These are phyloP conservation scores for Aureobasidium subglaciale DNA, from an alignment of 2,329 filamentous ascomycete genomes.

Conservation along the genomic window DNA sequence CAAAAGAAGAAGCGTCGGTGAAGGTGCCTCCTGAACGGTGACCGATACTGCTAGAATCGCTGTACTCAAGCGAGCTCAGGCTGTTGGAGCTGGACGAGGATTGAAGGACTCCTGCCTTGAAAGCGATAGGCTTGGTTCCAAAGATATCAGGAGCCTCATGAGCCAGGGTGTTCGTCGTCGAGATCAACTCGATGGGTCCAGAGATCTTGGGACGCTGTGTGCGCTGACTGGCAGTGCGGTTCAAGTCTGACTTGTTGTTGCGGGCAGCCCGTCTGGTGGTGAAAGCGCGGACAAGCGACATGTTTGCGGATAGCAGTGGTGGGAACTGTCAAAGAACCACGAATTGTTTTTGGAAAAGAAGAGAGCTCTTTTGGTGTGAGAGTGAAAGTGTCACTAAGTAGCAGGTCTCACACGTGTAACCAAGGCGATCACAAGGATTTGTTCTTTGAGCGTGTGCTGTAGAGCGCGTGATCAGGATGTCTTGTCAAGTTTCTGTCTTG, in stretches of 20 bases:
- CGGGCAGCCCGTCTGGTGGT: constrained; percentile 52
- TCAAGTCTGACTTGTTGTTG: constrained; percentile 51
- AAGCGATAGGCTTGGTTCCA: constrained; percentile 25
- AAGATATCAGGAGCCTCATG: constrained; percentile 84
- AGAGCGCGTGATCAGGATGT: constrained; percentile 9
- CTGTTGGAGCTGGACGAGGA: constrained; percentile 35
- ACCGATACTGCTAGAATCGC: constrained; percentile 52
- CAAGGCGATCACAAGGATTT: constrained; percentile 4
- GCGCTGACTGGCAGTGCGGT: constrained; percentile 42
- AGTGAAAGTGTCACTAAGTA: constrained; percentile 9
- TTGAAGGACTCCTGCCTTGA: constrained; percentile 22
- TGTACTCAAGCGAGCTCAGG: constrained; percentile 60
- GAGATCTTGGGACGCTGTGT: constrained; percentile 68
- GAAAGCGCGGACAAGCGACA: constrained; percentile 64
- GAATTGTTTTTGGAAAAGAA: not conserved
- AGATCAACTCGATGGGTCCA: constrained; percentile 74
- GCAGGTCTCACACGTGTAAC: constrained; percentile 13
- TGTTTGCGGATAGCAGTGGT: constrained; percentile 24
- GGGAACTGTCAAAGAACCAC: not conserved
- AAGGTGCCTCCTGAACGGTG: constrained; percentile 59
- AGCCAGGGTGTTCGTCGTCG: constrained; percentile 92
- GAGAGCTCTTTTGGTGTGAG: constrained; percentile 4
- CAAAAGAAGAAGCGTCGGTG: constrained; percentile 55
- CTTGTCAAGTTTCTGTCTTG: constrained; percentile 10
- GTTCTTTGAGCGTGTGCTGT: not conserved